Base-by-base conservation (phyloP, 345 rosid genomes). In the Aethionema arabicum region DNA sequence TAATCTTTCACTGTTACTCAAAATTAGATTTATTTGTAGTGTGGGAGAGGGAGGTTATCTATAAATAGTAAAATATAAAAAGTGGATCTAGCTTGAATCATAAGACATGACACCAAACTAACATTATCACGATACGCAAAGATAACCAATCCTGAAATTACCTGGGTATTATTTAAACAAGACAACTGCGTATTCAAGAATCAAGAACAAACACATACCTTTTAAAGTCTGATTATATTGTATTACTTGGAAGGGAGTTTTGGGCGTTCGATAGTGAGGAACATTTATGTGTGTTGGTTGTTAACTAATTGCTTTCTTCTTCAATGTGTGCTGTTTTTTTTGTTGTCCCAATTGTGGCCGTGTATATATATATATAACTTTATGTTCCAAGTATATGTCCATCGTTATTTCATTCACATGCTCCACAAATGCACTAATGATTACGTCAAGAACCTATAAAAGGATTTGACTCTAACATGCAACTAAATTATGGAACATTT, bases 341-440 rank as follows among this genome's bases (percentile, higher is more conserved):
- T 21, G 27, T 21, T 21, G 27, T 21, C 27, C 27, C 27, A 21
- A 21, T n/a, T n/a, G n/a, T n/a, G n/a, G n/a, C n/a, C n/a, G n/a
- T 56, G 56, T 39, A 38, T 56, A 16, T 42, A 35, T 42, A 66
- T 15, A 67, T 32, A 58, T 31, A 32, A 13, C 9, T 14, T 21
- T 52, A 42, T 61, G 67, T 32, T 69, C 11, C 45, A 11, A 44
- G 53, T 61, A 61, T 45, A 47, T 61, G 73, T 21, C 67, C 62
- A 69, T 53, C 67, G 61, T 69, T 61, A 69, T 61, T 61, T 61
- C 63, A 46, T 69, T 61, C 73, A 54, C 73, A 69, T 61, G 73
- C 56, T 12, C 32, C 6, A 27, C 73, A 69, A 42, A 47, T 21
- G 27, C 45, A 61, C 41, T 51, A 61, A 69, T 69, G 61, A 61